Conservation (phyloP, 208 protist genomes). For the Porcisia hertigi region DNA sequence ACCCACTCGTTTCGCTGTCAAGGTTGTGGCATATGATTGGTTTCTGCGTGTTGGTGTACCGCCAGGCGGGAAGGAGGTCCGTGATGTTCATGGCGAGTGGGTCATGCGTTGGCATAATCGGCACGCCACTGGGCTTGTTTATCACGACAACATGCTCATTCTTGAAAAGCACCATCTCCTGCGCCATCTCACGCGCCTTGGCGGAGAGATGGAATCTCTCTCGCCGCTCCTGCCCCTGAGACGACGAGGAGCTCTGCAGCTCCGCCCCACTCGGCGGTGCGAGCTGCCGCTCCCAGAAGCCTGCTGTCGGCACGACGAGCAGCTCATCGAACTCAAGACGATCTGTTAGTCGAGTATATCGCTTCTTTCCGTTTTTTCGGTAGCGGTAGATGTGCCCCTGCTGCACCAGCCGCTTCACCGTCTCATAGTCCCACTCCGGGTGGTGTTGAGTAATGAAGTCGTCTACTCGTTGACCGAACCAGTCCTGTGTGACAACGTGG, state of each 20-base stretch:
- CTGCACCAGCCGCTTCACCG: conserved; percentile 79
- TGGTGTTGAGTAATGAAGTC: conserved; percentile 84
- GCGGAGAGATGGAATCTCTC: conserved; percentile 64
- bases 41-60: conserved; percentile 74
- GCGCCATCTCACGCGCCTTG: conserved; percentile 71
- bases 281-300: conserved; percentile 64
- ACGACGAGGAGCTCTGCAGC: conserved; percentile 7
- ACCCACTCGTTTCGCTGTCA: conserved; percentile 90
- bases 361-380: conserved; percentile 86
- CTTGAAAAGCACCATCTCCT: conserved; percentile 94
- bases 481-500: conserved; percentile 88
- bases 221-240: conserved; percentile 6
- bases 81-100: conserved; percentile 87
- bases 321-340: conserved; percentile 90
- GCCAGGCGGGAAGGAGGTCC: conserved; percentile 87
- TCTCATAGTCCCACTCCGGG: conserved; percentile 86
- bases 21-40: conserved; percentile 91
- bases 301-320: conserved; percentile 74
- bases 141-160: conserved; percentile 94
- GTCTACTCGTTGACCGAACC: conserved; percentile 88
- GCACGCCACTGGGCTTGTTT: conserved; percentile 92
- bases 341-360: conserved; percentile 84
- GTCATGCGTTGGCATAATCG: conserved; percentile 88
- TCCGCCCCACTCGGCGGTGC: conserved; percentile 52
- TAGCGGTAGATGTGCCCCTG: conserved; percentile 90